A percentile compares a stretch with the other conserved stretches of the same genome.
phyloP scores from a whole-genome alignment of 306 rosid genomes.

The Vicia sativa region DNA sequence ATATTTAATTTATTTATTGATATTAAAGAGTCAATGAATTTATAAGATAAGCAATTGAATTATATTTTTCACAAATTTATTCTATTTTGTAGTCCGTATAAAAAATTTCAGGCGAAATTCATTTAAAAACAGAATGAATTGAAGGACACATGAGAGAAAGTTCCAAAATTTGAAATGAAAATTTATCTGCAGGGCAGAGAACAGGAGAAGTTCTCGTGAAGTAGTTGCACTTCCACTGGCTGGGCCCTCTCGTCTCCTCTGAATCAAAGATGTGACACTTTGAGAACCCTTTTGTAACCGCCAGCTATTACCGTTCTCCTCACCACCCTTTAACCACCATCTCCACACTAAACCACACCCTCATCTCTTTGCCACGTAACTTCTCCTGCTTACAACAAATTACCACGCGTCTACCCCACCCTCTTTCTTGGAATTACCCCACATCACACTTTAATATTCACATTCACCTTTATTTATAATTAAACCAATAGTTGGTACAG shows the following conservation, averaged over 20 bases:
- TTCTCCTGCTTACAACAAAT: background rate
- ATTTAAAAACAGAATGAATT: background rate
- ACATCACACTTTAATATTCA: constrained; percentile 31
- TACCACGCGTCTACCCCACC: constrained; percentile 48
- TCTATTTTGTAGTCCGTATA: too few species aligned
- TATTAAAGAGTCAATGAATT: too few species aligned
- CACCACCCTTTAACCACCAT: constrained; percentile 39
- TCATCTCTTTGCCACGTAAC: constrained; percentile 46
- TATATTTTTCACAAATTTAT: too few species aligned
- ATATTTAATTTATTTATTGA: too few species aligned
- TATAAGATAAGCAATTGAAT: too few species aligned
- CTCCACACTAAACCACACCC: constrained; percentile 34
- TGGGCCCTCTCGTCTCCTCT: constrained; percentile 42
- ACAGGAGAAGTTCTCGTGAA: constrained; percentile 53
- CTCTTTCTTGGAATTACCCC: constrained; percentile 9
- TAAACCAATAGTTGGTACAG: too few species aligned
- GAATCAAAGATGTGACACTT: constrained; percentile 33
- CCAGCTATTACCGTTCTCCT: constrained; percentile 66
- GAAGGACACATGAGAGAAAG: constrained; percentile 9
- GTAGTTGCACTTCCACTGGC: background rate
- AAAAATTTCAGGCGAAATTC: too few species aligned
- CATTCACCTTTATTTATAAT: too few species aligned
- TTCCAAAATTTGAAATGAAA: constrained; percentile 25
- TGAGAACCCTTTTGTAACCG: constrained; percentile 58
- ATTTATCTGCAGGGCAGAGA: constrained; percentile 1